Evolutionary conservation across 2,329 filamentous ascomycete species (phyloP), one percentile per base, ranked within the genome.

Genomic region (Xylaria sp.): DNA sequence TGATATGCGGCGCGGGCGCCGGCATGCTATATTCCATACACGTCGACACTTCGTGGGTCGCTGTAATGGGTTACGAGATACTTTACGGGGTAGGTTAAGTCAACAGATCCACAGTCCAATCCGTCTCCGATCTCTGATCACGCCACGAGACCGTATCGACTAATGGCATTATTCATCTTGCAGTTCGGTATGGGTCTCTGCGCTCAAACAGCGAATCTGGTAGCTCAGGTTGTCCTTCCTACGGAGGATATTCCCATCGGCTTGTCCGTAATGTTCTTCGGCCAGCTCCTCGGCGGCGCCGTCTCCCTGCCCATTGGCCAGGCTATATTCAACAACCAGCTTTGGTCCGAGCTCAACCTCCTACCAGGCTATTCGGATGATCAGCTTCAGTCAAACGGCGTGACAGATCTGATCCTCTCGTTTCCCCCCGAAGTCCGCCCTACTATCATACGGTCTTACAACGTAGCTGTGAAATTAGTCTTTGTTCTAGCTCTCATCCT

Each of bases 401-500:
- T 73, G 2, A 72, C 69, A 0, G 62, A 63, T 3, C 49, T 73
- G 4, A 64, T 65, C 50, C 44, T 52, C 8, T 61, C 62, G 0
- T 63, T 71, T 19, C 59, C 69, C 0, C 23, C 23, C 23, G 5
- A 4, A 30, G 37, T 42, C 8, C 58, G 1, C 46, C 67, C 9
- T 65, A 73, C 11, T 68, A 69, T 19, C 67, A 59, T 4, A 47
- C 55, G 1, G 69, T 67, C 79, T 0, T 91, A 91, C 74, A 90
- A 89, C 68, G 70, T 76, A 23, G 78, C 85, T 0, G 71, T 91
- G 44, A 78, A 79, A 1, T 73, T 79, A 59, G 80, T 80, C 0
- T 90, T 88, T 68, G 81, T 83, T 62, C 82, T 89, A 7, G 80
- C 78, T 1, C 74, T 87, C 6, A 79, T 81, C 1, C 74, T 86